Evolutionary conservation across 306 rosid species (phyloP).

Genomic region (Hippophae tibetana): DNA sequence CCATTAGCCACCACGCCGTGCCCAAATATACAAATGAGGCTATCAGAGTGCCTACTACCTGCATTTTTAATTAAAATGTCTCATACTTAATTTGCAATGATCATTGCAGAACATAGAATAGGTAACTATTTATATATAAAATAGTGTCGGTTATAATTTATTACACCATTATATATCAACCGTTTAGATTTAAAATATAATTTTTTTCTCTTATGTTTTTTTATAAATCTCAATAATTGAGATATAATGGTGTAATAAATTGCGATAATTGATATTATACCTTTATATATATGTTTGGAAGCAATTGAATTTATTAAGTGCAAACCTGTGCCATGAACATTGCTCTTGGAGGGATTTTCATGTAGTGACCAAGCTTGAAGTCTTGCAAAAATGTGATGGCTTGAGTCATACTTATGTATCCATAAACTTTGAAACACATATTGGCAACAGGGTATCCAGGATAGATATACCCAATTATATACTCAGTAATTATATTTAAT

Average conservation of each 20-base stretch:
- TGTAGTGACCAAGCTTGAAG: conserved; percentile 93
- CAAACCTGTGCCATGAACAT: conserved; percentile 95
- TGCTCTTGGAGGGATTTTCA: conserved; percentile 90
- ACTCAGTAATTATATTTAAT: conserved; percentile 75
- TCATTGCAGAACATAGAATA: neutral
- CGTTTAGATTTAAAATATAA: too few relatives aligned
- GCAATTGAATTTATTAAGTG: neutral
- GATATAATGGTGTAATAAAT: too few relatives aligned
- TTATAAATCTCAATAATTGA: too few relatives aligned
- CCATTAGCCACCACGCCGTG: conserved; percentile 96
- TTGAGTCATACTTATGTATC: conserved; percentile 84
- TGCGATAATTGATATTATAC: too few relatives aligned
- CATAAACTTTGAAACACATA: conserved; percentile 95
- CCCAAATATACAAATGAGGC: conserved; percentile 55
- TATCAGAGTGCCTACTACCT: conserved; percentile 72
- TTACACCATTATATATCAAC: too few relatives aligned
- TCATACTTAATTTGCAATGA: neutral
- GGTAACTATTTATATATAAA: neutral
- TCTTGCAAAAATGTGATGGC: conserved; percentile 83
- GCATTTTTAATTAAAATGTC: neutral
- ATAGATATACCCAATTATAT: conserved; percentile 75
- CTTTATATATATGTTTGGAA: neutral
- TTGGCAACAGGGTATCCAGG: conserved; percentile 96
- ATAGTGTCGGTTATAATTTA: neutral
- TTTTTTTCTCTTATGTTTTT: too few relatives aligned